Base-by-base conservation (phyloP, 2,329 filamentous ascomycete species). In the Nemania diffusa region DNA sequence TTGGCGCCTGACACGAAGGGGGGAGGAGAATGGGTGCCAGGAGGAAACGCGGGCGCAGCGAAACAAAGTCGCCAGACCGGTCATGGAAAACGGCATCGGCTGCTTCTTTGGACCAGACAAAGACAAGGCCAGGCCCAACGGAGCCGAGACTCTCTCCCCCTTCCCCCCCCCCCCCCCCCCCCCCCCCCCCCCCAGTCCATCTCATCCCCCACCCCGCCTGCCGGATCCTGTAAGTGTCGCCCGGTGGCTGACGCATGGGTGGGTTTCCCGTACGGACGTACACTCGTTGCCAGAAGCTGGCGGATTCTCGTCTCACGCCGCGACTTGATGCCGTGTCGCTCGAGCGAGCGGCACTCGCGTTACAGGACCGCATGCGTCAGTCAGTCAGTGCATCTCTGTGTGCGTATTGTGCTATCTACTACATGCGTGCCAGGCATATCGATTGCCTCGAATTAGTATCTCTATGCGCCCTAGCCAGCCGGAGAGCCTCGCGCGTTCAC, bases 211-310 rank as follows among this genome's bases (percentile, higher is more conserved):
- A n/a, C n/a, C n/a, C n/a, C n/a, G n/a, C n/a, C n/a, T n/a, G n/a
- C n/a, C n/a, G n/a, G n/a, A n/a, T n/a, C n/a, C n/a, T n/a, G n/a
- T n/a, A n/a, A n/a, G n/a, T n/a, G n/a, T 27, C 48, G 24, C 24
- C 65, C 56, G 62, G 57, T 57, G 57, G 64, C 56, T 67, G 59
- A 67, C 32, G 60, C 59, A 60, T 32, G n/a, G n/a, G n/a, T n/a
- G n/a, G 51, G 26, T 55, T 60, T 57, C 17, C 64, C 61, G 48
- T 69, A 61, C 67, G 67, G 67, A 67, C 57, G 61, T 69, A 67
- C 56, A n/a, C 15, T 60, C 44, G 37, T 44, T 44, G 26, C 11
- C 48, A 44, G 9, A 42, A 61, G 51, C 64, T 62, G 15, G 50
- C 44, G 57, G n/a, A n/a, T n/a, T 5, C 22, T 26, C 27, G 65